Evolutionary conservation across 2,329 filamentous ascomycete species (phyloP), one percentile per base, ranked within the genome.

Genomic region (Dactylella cylindrospora): DNA sequence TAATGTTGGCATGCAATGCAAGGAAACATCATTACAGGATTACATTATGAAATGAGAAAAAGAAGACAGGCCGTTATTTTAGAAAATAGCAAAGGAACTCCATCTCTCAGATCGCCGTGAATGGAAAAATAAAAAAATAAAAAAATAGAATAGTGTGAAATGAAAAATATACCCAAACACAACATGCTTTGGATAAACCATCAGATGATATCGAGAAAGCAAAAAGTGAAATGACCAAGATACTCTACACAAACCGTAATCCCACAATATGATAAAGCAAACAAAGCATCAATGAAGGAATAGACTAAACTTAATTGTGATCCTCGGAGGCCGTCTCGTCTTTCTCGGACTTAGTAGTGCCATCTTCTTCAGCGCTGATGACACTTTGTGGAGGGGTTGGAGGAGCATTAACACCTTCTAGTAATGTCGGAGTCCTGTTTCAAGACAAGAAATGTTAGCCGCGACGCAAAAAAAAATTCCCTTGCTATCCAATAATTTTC

Each of bases 371-470:
- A n/a, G 46, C 40, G 25, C 54, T 52, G 25, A 61, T 35, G 8
- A 52, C 47, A 13, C 46, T 52, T 5, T 29, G 54, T 33, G 54
- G 54, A 32, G 54, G 54, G 3, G 54, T 61, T 17, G 54, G 54
- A 28, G 54, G 54, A 23, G 52, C 52, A n/a, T 57, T 57, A 17
- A 49, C n/a, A n/a, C n/a, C n/a, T n/a, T n/a, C n/a, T n/a, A n/a
- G n/a, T n/a, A n/a, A n/a, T n/a, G n/a, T 46, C 29, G 43, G 52
- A 32, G 54, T 32, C 33, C 54, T 60, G 54, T 51, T 51, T 60
- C 39, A 52, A 22, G 38, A 51, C 46, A 26, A 22, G 10, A 32
- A n/a, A 40, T 28, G 15, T 57, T 29, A 49, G 36, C 43, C 33
- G 19, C 4, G n/a, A n/a, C n/a, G n/a, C n/a, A n/a, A n/a, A n/a